Conservation (phyloP, 306 rosid genomes). For the Fragaria nilgerrensis region DNA sequence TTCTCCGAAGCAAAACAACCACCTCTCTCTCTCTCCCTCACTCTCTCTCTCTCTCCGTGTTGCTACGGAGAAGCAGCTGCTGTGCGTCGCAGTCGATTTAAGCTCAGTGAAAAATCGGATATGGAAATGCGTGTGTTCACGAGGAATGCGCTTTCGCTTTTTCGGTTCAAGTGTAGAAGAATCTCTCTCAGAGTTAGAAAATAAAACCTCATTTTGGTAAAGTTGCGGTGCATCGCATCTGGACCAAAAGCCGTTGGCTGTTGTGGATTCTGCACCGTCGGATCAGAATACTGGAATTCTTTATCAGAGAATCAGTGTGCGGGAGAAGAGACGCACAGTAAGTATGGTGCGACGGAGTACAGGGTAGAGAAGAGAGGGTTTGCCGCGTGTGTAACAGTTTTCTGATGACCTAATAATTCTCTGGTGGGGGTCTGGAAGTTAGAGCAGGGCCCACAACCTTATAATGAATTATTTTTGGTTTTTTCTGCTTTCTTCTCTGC, state of each 20-base stretch:
- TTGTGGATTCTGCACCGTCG: not conserved
- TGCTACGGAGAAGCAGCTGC: not conserved
- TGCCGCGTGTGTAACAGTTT: conserved; percentile 40
- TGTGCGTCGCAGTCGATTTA: conserved; percentile 39
- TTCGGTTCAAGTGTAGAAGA: conserved; percentile 44
- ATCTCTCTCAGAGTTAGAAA: conserved; percentile 23
- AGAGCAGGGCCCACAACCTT: conserved; percentile 28
- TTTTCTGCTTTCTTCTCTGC: not conserved
- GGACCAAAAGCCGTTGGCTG: not conserved
- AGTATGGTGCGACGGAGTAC: not conserved
- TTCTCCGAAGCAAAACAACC: conserved; percentile 36
- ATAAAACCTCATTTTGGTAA: not conserved
- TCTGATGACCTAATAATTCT: conserved; percentile 48
- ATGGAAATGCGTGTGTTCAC: conserved; percentile 37
- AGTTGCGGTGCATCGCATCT: not conserved
- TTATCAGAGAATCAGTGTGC: not conserved
- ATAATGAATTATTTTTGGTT: not conserved
- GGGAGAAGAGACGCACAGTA: not conserved
- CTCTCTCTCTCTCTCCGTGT: not conserved
- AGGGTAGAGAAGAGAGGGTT: not conserved
- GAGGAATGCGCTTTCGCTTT: conserved; percentile 51
- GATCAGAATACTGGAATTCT: not conserved
- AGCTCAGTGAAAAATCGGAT: conserved; percentile 22
- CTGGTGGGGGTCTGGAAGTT: not conserved
- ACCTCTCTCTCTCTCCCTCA: not conserved